Evolutionary conservation across 306 rosid species (phyloP).

Genomic region (Casuarina cunninghamiana): DNA sequence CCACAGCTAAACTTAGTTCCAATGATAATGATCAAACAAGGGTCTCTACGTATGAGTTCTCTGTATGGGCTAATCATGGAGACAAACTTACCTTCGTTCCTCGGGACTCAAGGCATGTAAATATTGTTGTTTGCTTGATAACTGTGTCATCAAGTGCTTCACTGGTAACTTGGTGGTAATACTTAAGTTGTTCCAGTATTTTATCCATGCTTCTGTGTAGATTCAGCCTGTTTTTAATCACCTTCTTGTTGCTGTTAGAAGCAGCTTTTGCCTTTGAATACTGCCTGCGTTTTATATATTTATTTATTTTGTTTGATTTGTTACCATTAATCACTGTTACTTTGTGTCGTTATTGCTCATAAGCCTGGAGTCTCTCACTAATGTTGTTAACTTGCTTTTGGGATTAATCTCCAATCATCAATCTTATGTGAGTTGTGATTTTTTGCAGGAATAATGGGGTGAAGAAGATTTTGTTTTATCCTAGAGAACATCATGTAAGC

Average conservation of each 20-base stretch:
- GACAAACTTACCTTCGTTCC: slow-evolving; percentile 78
- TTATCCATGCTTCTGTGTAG: background rate
- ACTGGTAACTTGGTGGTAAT: background rate
- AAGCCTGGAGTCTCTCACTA: slow-evolving; percentile 12
- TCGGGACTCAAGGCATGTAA: slow-evolving; percentile 67
- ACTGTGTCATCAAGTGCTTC: slow-evolving; percentile 9
- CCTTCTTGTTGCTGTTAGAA: background rate
- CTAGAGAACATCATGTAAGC: slow-evolving; percentile 75
- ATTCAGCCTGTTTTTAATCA: background rate
- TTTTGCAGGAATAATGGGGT: slow-evolving; percentile 58
- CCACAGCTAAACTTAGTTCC: slow-evolving; percentile 51
- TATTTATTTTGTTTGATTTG: background rate
- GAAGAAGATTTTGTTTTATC: slow-evolving; percentile 80
- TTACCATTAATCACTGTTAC: background rate
- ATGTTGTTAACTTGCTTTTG: slow-evolving; percentile 20
- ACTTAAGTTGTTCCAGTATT: background rate
- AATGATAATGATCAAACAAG: slow-evolving; percentile 45
- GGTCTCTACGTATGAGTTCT: slow-evolving; percentile 60
- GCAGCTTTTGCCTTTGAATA: background rate
- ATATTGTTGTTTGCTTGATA: slow-evolving; percentile 20
- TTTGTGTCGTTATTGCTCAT: background rate
- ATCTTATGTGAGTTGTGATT: slow-evolving; percentile 33
- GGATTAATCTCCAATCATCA: background rate
- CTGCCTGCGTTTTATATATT: background rate
- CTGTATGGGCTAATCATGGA: slow-evolving; percentile 75